Conservation (phyloP, 441 rosid genomes). For the Adansonia rubrostipa region DNA sequence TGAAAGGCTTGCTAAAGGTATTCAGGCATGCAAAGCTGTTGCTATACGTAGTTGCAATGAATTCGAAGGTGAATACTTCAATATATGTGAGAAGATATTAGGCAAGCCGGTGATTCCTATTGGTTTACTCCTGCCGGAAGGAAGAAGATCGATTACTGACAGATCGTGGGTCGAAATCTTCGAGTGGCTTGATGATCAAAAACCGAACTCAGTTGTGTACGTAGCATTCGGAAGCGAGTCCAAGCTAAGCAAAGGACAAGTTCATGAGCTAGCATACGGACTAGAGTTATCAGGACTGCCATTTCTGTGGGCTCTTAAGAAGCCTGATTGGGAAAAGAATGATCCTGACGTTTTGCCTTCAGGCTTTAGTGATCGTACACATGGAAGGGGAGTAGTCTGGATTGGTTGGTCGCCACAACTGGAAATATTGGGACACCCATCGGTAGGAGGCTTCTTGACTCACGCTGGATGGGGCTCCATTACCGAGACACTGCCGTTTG, state of each 20-base stretch:
- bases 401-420: conserved; percentile 41
- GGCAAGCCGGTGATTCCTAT: conserved; percentile 32
- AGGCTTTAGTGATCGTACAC: conserved; percentile 25
- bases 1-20: conserved; percentile 5
- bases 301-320: conserved; percentile 38
- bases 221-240: conserved; percentile 41
- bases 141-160: neutral
- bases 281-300: conserved; percentile 33
- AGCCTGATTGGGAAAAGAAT: conserved; percentile 27
- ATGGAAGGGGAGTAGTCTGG: conserved; percentile 23
- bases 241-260: conserved; percentile 33
- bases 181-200: conserved; percentile 34
- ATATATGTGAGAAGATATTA: neutral
- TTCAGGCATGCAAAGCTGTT: conserved; percentile 23
- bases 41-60: conserved; percentile 39
- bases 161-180: conserved; percentile 20
- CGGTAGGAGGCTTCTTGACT: conserved; percentile 36
- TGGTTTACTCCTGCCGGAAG: conserved; percentile 33
- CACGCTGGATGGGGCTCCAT: conserved; percentile 40
- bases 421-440: conserved; percentile 35
- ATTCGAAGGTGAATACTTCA: conserved; percentile 32
- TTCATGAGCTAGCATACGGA: conserved; percentile 38
- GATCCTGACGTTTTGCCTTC: conserved; percentile 32
- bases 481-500: neutral
- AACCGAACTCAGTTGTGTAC: conserved; percentile 31